Evolutionary conservation across 1,284 basidiomycete species (phyloP).

Genomic region (Moesziomyces antarcticus): DNA sequence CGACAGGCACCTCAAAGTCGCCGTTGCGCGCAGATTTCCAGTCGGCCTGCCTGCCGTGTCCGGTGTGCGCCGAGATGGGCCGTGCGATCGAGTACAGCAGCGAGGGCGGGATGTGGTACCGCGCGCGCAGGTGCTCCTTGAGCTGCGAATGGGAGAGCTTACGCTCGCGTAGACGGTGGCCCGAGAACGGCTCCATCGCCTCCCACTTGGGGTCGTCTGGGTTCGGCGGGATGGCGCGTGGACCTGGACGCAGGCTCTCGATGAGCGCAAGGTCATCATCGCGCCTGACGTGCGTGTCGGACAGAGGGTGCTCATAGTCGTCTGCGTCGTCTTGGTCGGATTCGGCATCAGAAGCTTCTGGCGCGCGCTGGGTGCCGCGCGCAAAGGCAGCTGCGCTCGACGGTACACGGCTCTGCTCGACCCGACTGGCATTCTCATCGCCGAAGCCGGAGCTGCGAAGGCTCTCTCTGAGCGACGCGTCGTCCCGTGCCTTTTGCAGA

Average conservation of each 20-base stretch:
- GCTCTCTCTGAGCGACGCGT: constrained; percentile 23
- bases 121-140: constrained; percentile 82
- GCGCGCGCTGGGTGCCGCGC: constrained; percentile 11
- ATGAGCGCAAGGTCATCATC: constrained; percentile 33
- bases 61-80: constrained; percentile 2
- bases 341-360: not conserved
- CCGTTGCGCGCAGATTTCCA: constrained; percentile 25
- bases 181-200: constrained; percentile 42
- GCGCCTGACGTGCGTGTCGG: not conserved
- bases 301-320: not conserved
- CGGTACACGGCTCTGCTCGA: not conserved
- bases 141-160: constrained; percentile 79
- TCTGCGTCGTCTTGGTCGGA: constrained; percentile 5
- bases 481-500: constrained; percentile 9
- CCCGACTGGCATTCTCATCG: not conserved
- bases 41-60: not conserved
- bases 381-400: constrained; percentile 7
- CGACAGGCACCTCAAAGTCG: constrained; percentile 88
- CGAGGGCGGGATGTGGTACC: constrained; percentile 88
- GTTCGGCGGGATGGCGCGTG: constrained; percentile 23
- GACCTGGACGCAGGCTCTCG: constrained; percentile 25
- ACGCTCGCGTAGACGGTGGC: constrained; percentile 78
- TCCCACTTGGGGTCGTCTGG: constrained; percentile 45
- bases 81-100: constrained; percentile 77
- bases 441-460: constrained; percentile 25